Evolutionary conservation across 179 eudicot species (phyloP).

Genomic region (Nepenthes alata): DNA sequence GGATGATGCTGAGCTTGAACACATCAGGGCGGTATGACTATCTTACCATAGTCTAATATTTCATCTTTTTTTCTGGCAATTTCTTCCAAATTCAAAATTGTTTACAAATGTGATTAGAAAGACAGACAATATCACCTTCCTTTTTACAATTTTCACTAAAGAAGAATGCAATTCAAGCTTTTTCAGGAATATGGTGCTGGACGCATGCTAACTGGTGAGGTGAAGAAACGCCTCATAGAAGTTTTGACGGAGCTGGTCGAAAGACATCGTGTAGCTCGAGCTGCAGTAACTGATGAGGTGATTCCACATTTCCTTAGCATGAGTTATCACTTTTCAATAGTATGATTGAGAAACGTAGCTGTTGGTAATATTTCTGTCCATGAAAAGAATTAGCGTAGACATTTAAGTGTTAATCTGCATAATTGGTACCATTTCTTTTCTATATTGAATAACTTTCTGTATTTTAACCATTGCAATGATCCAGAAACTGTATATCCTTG

Average conservation of each 20-base stretch:
- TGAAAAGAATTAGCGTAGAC: no score
- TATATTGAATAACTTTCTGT: no score
- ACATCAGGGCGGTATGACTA: conserved; percentile 45
- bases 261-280: conserved; percentile 76
- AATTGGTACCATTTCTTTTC: no score
- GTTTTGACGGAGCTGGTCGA: conserved; percentile 77
- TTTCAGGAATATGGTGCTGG: conserved; percentile 86
- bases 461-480: no score
- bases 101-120: background rate
- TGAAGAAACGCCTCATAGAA: conserved; percentile 67
- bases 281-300: conserved; percentile 93
- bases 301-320: background rate
- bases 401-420: no score
- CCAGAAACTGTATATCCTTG: no score
- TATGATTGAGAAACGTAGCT: no score
- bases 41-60: background rate
- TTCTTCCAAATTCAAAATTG: background rate
- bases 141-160: background rate
- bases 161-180: background rate
- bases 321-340: no score
- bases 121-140: background rate
- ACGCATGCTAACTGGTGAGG: conserved; percentile 85
- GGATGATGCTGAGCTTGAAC: conserved; percentile 85
- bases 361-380: no score
- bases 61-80: background rate